Percentiles rank a stretch among this genome's conserved stretches.
phyloP scores from a whole-genome alignment of 129 eudicot genomes.

The Chrysanthemum makinoi region DNA sequence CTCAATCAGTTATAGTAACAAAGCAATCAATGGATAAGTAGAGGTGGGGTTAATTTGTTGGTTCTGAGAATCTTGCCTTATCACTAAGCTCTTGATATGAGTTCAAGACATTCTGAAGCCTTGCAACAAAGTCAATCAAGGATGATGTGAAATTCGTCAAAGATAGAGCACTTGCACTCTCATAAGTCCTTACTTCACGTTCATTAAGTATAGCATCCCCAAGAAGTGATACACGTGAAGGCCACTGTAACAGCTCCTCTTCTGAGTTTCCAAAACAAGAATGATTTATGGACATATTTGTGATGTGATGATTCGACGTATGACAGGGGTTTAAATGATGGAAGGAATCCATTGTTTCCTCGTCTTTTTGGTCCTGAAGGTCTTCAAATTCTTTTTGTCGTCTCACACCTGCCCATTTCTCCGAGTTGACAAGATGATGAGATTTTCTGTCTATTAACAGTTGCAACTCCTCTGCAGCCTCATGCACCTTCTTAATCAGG shows the following conservation, averaged over 20 bases:
- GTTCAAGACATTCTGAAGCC: conserved; percentile 67
- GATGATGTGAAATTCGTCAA: conserved; percentile 66
- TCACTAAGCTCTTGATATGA: conserved; percentile 60
- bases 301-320: conserved; percentile 20
- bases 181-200: conserved; percentile 62
- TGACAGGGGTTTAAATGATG: conserved; percentile 20
- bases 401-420: conserved; percentile 60
- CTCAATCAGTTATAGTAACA: not conserved
- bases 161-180: conserved; percentile 75
- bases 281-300: conserved; percentile 31
- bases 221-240: conserved; percentile 62
- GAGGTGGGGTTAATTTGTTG: not conserved
- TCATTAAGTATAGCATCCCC: conserved; percentile 56
- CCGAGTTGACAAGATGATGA: conserved; percentile 60
- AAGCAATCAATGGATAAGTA: no score
- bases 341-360: conserved; percentile 38
- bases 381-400: conserved; percentile 58
- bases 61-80: conserved; percentile 45
- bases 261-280: not conserved
- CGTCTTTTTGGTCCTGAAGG: conserved; percentile 54
- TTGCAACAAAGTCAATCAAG: conserved; percentile 73
- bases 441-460: conserved; percentile 73
- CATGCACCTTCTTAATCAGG: conserved; percentile 59
- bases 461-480: conserved; percentile 83
- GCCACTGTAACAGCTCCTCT: conserved; percentile 62